phyloP scores from a whole-genome alignment of 1,139 yeast species.

The Yamadazyma jaroonii region DNA sequence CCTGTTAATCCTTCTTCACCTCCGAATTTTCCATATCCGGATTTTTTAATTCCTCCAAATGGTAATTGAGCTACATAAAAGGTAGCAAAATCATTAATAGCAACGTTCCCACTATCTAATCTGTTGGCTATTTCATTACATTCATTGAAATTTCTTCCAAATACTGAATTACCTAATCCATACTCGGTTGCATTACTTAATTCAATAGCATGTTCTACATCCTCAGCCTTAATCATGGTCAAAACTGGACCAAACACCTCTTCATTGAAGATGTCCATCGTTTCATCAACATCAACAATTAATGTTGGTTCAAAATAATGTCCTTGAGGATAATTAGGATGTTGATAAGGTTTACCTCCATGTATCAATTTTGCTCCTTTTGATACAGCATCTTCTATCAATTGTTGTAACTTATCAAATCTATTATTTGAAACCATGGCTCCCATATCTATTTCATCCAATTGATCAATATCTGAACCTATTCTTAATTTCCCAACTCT shows the following conservation, averaged over 20 bases:
- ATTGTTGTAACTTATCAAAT: slow-evolving; percentile 60
- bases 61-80: slow-evolving; percentile 94
- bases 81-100: slow-evolving; percentile 96
- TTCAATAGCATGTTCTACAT: slow-evolving; percentile 65
- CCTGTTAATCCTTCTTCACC: slow-evolving; percentile 96
- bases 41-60: slow-evolving; percentile 89
- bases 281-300: slow-evolving; percentile 72
- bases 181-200: slow-evolving; percentile 84
- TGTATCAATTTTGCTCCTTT: slow-evolving; percentile 76
- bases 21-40: slow-evolving; percentile 96
- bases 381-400: slow-evolving; percentile 69
- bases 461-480: slow-evolving; percentile 90
- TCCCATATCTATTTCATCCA: slow-evolving; percentile 91
- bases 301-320: slow-evolving; percentile 90
- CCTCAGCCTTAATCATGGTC: slow-evolving; percentile 69
- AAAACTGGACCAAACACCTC: slow-evolving; percentile 94
- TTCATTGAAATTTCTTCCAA: slow-evolving; percentile 58
- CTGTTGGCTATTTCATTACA: slow-evolving; percentile 62
- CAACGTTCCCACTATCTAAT: slow-evolving; percentile 83
- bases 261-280: slow-evolving; percentile 77
- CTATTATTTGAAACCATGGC: slow-evolving; percentile 85
- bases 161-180: slow-evolving; percentile 90
- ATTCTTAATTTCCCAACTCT: slow-evolving; percentile 64
- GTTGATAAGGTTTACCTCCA: slow-evolving; percentile 79
- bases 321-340: slow-evolving; percentile 94